Base-by-base conservation (phyloP, 345 rosid genomes). In the Eucalyptus microcorys region DNA sequence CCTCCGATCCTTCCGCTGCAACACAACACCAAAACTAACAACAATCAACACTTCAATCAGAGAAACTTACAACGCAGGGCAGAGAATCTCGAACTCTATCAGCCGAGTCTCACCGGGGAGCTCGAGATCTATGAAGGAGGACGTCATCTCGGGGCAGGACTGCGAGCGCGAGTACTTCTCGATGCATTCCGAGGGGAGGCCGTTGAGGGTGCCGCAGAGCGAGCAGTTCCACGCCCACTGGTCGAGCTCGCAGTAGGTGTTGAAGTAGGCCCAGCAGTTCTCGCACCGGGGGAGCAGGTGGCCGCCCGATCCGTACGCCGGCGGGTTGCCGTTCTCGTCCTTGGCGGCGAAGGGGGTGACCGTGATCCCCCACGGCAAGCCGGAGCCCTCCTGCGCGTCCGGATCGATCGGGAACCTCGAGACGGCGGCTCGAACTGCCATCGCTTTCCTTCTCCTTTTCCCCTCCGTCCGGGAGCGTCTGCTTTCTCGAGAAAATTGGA, bases 211-310 rank as follows among this genome's bases (percentile, higher is more conserved):
- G 48, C 97, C 99, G 88, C 99, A 98, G 83, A 96, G 97, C 61
- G 99, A 88, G 92, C 99, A 98, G 86, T 71, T 92, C 99, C 99
- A 98, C 37, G 98, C 96, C 99, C 99, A 97, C 88, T 97, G 97
- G n/a, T 98, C 99, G 87, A 98, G 94, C 71, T 96, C 97, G 84
- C 99, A 96, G 90, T 93, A 97, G n/a, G 96, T 94, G 88, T 95
- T 98, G 95, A 98, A 98, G 95, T 98, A 97, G 7, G 95, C 99
- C 88, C 94, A 98, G 86, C 99, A 97, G 90, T 96, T 95, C 90
- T 98, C 99, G 94, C 99, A 97, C 79, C 99, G 94, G 86, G 99
- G 99, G 22, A 98, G 91, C 86, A 94, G 90, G n/a, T 97, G 92
- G 10, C 98, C 99, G 87, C 94, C 94, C 64, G 94, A 95, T 93